These are phyloP conservation scores for Ziziphus jujuba DNA, from an alignment of 306 rosid genomes.

Conservation along the genomic window DNA sequence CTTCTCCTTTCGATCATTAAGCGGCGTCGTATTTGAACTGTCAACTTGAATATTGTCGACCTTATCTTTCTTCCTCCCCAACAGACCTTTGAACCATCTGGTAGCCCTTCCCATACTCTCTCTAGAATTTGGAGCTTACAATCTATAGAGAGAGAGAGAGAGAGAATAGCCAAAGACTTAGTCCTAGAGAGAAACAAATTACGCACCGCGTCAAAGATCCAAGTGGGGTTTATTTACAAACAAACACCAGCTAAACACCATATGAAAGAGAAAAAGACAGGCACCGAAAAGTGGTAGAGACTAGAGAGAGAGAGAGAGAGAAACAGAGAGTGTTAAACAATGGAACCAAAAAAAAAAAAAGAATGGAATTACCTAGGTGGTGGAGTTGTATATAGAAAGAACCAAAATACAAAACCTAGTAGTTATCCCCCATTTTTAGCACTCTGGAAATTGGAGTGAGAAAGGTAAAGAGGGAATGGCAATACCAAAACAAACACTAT, in stretches of 20 bases:
- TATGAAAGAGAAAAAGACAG: constrained; percentile 6
- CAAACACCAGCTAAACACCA: constrained; percentile 24
- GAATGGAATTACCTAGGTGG: neutral
- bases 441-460: constrained; percentile 16
- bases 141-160: constrained; percentile 14
- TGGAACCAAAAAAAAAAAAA: neutral
- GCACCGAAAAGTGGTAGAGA: neutral
- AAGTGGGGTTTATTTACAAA: constrained; percentile 18
- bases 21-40: constrained; percentile 31
- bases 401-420: neutral
- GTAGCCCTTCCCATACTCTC: constrained; percentile 53
- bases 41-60: constrained; percentile 22
- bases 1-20: constrained; percentile 54
- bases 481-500: neutral
- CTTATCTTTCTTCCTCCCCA: constrained; percentile 84
- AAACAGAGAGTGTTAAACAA: neutral
- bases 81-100: constrained; percentile 81
- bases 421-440: constrained; percentile 13
- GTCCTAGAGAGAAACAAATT: constrained; percentile 1
- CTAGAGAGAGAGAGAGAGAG: neutral
- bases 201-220: constrained; percentile 11
- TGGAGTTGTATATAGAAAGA: neutral
- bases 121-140: constrained; percentile 20
- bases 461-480: constrained; percentile 26
- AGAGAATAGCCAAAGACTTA: neutral